Evolutionary conservation across 768 basidiomycete species (phyloP).

Genomic region (Crepidotus variabilis): DNA sequence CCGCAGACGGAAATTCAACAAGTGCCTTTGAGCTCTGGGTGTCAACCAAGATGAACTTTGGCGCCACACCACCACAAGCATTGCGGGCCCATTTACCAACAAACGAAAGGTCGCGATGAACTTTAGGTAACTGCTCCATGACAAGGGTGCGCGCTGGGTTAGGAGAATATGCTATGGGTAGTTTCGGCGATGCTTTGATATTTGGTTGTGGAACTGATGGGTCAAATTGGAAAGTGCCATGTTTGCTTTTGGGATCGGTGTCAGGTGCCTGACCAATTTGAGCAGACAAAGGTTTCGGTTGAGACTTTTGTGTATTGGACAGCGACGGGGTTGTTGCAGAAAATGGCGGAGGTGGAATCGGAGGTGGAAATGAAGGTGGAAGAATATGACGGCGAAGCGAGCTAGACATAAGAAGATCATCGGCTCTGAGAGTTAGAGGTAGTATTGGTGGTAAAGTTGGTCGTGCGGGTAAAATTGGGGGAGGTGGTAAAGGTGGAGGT

Average conservation of each 20-base stretch:
- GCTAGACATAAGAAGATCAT: too few relatives aligned
- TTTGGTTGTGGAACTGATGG: slow-evolving; percentile 19
- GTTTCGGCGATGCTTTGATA: slow-evolving; percentile 12
- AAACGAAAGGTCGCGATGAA: slow-evolving; percentile 38
- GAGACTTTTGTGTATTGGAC: slow-evolving; percentile 9
- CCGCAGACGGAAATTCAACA: slow-evolving; percentile 45
- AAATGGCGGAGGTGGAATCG: slow-evolving; percentile 6
- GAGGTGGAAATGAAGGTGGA: slow-evolving; percentile 9
- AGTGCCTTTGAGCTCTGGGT: slow-evolving; percentile 39
- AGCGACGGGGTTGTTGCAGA: slow-evolving; percentile 8
- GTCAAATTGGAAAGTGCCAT: slow-evolving; percentile 38
- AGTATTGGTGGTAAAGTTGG: too few relatives aligned
- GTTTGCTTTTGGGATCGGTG: slow-evolving; percentile 40
- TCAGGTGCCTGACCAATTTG: slow-evolving; percentile 46
- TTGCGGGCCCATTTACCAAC: slow-evolving; percentile 39
- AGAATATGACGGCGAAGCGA: not conserved
- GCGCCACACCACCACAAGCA: slow-evolving; percentile 29
- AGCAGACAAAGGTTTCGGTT: slow-evolving; percentile 15
- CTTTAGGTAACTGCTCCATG: slow-evolving; percentile 52
- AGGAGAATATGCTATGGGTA: slow-evolving; percentile 29
- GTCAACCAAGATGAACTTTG: slow-evolving; percentile 41
- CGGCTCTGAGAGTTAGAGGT: too few relatives aligned
- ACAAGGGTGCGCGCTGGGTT: slow-evolving; percentile 50
- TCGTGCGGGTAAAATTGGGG: slow-evolving; percentile 2
- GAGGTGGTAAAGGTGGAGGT: slow-evolving; percentile 7